Conservation (phyloP, 2,329 filamentous ascomycete species). For the Calonectria naviculata region DNA sequence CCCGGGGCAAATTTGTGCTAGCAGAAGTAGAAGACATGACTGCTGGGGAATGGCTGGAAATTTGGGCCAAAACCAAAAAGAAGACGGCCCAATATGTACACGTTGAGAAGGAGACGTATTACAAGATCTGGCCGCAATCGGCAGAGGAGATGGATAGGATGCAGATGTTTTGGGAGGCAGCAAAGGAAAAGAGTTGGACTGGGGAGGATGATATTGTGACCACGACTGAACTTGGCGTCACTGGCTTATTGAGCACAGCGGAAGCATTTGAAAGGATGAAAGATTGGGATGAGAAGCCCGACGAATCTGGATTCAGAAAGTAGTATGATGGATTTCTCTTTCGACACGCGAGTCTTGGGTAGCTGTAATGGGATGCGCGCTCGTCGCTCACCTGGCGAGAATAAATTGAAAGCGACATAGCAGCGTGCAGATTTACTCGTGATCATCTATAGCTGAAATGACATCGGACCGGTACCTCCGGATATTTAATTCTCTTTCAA, state of each 20-base stretch:
- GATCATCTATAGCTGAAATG: too few species aligned
- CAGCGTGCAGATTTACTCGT: too few species aligned
- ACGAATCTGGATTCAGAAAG: background rate
- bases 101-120: slow-evolving; percentile 39
- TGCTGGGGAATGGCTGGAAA: slow-evolving; percentile 40
- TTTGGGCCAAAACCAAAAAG: slow-evolving; percentile 43
- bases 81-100: slow-evolving; percentile 40
- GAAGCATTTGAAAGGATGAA: slow-evolving; percentile 19
- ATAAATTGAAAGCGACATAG: too few species aligned
- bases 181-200: slow-evolving; percentile 35
- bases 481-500: too few species aligned
- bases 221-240: slow-evolving; percentile 39
- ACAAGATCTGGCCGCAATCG: slow-evolving; percentile 43
- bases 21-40: slow-evolving; percentile 38
- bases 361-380: too few species aligned
- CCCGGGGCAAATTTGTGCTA: slow-evolving; percentile 44
- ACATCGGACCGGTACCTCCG: too few species aligned
- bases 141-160: slow-evolving; percentile 43
- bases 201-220: slow-evolving; percentile 35
- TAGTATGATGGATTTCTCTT: background rate
- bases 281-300: background rate
- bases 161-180: slow-evolving; percentile 40
- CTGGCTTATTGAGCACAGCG: slow-evolving; percentile 24
- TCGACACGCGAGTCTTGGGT: too few species aligned
- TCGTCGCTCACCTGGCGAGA: too few species aligned